Conservation (phyloP, 306 rosid species). For the Quercus parvula region DNA sequence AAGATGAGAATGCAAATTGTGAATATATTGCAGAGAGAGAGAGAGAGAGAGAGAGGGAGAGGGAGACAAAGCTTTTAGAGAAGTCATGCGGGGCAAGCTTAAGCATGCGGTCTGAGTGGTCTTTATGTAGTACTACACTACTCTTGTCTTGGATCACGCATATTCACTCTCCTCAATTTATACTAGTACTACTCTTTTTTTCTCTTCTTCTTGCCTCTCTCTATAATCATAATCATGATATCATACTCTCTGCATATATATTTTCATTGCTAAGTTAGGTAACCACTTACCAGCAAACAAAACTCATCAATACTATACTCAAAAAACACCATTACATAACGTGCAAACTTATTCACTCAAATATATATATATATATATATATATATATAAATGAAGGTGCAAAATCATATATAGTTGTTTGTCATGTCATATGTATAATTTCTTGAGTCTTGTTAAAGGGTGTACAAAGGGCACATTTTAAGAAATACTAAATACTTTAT, state of each 20-base stretch:
- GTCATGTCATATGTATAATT: no score
- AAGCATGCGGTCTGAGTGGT: not conserved
- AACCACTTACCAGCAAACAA: not conserved
- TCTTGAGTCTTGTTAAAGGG: no score
- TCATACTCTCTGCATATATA: not conserved
- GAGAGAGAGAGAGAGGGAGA: not conserved
- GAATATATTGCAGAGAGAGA: not conserved
- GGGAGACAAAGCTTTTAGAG: not conserved
- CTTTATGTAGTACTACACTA: not conserved
- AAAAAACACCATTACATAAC: not conserved
- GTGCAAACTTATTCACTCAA: no score
- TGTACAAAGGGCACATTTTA: no score
- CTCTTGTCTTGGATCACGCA: slow-evolving; percentile 3
- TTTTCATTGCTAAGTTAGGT: not conserved
- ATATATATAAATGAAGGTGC: not conserved
- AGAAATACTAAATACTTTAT: no score
- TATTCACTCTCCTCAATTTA: not conserved
- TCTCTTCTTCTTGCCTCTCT: not conserved
- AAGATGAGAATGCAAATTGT: not conserved
- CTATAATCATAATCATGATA: not conserved
- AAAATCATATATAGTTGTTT: not conserved
- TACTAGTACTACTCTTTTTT: not conserved
- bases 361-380: no score
- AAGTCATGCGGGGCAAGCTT: not conserved
- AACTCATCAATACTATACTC: not conserved